phyloP scores from a whole-genome alignment of 805 yeast species.

The Hanseniaspora guilliermondii region DNA sequence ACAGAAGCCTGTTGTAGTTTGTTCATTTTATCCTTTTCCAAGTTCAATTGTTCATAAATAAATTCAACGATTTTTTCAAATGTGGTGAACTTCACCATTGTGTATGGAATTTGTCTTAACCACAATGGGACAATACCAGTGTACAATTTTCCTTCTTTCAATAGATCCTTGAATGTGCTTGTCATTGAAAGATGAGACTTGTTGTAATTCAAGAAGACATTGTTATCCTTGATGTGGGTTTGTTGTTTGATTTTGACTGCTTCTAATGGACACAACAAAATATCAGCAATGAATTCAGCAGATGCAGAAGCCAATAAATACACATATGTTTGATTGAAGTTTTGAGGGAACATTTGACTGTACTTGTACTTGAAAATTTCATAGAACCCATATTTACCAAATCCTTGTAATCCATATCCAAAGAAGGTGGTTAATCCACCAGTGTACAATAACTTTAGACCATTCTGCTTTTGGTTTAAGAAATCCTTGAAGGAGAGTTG shows the following conservation, averaged over 20 bases:
- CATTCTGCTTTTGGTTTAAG: constrained; percentile 36
- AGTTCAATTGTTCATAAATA: constrained; percentile 64
- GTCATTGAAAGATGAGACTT: background rate
- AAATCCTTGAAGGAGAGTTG: background rate
- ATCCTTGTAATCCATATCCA: constrained; percentile 93
- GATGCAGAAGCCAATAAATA: constrained; percentile 79
- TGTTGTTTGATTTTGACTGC: constrained; percentile 91
- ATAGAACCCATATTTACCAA: constrained; percentile 93
- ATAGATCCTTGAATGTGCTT: constrained; percentile 41
- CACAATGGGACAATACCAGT: constrained; percentile 86
- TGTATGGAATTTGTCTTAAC: constrained; percentile 96
- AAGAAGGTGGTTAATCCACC: constrained; percentile 87
- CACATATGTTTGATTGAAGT: constrained; percentile 47
- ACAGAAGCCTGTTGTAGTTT: constrained; percentile 80
- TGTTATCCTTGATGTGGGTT: constrained; percentile 61
- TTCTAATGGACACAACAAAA: constrained; percentile 85
- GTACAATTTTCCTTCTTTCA: constrained; percentile 69
- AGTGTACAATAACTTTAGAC: constrained; percentile 62
- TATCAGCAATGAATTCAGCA: constrained; percentile 88
- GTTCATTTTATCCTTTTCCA: constrained; percentile 58
- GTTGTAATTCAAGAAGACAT: constrained; percentile 6
- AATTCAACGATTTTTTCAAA: constrained; percentile 81
- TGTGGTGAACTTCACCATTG: constrained; percentile 92
- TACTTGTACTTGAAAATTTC: constrained; percentile 80
- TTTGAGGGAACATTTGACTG: constrained; percentile 52